Evolutionary conservation across 768 basidiomycete genomes (phyloP).

Genomic region (Boletus vermiculosoides): DNA sequence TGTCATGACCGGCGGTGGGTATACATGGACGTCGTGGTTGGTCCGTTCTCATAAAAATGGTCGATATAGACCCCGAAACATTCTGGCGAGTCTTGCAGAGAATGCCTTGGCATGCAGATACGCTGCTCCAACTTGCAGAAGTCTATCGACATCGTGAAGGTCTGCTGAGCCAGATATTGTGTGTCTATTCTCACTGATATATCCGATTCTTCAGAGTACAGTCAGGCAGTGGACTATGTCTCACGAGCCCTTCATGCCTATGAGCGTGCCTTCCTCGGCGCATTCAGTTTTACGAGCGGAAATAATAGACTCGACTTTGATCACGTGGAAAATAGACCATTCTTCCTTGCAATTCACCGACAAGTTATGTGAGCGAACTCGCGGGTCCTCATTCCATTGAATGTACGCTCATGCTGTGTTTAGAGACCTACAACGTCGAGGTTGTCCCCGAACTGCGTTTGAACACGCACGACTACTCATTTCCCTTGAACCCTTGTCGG

Average conservation of each 20-base stretch:
- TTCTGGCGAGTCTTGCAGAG: constrained; percentile 74
- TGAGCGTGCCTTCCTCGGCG: constrained; percentile 83
- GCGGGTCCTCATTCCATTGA: neutral
- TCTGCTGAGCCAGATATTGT: constrained; percentile 26
- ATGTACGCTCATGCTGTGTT: neutral
- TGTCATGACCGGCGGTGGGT: constrained; percentile 78
- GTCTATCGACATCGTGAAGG: constrained; percentile 76
- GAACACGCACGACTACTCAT: constrained; percentile 88
- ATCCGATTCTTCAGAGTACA: constrained; percentile 56
- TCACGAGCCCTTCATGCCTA: constrained; percentile 93
- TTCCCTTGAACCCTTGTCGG: constrained; percentile 80
- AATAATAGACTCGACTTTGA: constrained; percentile 86
- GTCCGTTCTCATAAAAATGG: neutral
- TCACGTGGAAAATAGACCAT: constrained; percentile 85
- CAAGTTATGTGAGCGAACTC: constrained; percentile 64
- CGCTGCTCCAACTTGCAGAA: constrained; percentile 44
- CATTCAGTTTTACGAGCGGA: constrained; percentile 83
- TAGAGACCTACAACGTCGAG: constrained; percentile 85
- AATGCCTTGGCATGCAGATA: constrained; percentile 92
- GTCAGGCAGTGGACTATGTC: constrained; percentile 83
- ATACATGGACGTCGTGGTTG: neutral
- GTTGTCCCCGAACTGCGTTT: constrained; percentile 86
- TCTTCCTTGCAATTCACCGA: constrained; percentile 86
- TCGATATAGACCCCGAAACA: constrained; percentile 65
- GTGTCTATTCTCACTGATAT: neutral